A percentile compares a stretch with the other conserved stretches of the same genome.
These are phyloP conservation scores for Naematelia encephala DNA, from an alignment of 768 basidiomycete species.

Conservation along the genomic window DNA sequence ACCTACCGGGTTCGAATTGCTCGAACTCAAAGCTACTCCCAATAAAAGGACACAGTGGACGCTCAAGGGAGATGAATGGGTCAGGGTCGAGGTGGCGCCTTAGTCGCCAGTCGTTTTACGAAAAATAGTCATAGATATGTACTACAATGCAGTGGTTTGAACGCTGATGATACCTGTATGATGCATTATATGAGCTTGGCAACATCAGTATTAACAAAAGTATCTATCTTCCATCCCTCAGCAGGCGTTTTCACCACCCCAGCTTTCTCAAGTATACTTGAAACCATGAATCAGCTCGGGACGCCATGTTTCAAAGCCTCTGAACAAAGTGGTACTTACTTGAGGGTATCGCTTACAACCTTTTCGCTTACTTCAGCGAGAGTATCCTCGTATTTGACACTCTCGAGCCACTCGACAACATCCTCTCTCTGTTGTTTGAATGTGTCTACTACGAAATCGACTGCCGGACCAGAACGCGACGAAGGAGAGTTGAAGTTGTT, in stretches of 20 bases:
- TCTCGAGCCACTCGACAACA: constrained; percentile 79
- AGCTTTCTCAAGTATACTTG: constrained; percentile 73
- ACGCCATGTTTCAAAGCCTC: no score
- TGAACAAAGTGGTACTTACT: constrained; percentile 60
- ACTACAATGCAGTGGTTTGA: no score
- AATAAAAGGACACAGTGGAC: constrained; percentile 44
- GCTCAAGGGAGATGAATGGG: constrained; percentile 29
- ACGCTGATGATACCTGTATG: no score
- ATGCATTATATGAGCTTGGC: constrained; percentile 46
- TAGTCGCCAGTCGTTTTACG: no score
- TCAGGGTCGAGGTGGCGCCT: constrained; percentile 34
- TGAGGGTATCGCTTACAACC: constrained; percentile 67
- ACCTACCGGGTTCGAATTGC: constrained; percentile 32
- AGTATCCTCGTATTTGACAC: constrained; percentile 69
- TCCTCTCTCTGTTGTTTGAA: constrained; percentile 83
- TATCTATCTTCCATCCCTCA: constrained; percentile 57
- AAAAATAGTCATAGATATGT: no score
- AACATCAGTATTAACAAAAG: constrained; percentile 62
- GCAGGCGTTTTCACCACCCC: constrained; percentile 64
- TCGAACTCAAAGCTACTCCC: constrained; percentile 46
- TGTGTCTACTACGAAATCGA: constrained; percentile 69
- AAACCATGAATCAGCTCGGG: no score
- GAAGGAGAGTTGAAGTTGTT: constrained; percentile 57
- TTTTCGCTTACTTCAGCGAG: constrained; percentile 63
- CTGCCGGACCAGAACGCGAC: constrained; percentile 61